Conservation (phyloP, 2,329 filamentous ascomycete species). For the Fulvia fulva region DNA sequence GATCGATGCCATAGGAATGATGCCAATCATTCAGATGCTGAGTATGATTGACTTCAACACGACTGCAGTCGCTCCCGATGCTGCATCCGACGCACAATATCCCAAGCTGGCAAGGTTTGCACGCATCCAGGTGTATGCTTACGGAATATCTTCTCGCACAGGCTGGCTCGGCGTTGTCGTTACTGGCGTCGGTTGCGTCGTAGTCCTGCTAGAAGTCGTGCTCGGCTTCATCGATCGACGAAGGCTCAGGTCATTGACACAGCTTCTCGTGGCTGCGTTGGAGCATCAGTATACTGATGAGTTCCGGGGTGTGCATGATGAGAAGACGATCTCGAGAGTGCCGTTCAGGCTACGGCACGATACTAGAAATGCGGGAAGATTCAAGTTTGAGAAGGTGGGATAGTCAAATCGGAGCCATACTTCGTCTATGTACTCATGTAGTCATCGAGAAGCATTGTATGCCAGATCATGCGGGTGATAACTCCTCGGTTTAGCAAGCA, state of each 20-base stretch:
- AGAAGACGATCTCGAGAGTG: constrained; percentile 16
- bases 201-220: constrained; percentile 20
- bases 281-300: constrained; percentile 22
- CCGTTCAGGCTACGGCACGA: constrained; percentile 18
- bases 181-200: constrained; percentile 11
- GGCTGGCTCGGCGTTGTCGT: constrained; percentile 21
- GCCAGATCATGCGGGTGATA: no score
- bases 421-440: no score
- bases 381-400: constrained; percentile 13
- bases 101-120: constrained; percentile 12
- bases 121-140: constrained; percentile 24
- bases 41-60: constrained; percentile 23
- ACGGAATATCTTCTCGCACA: constrained; percentile 22
- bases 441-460: no score
- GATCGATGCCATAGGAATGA: neutral
- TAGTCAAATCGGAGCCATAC: neutral
- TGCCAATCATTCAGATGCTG: constrained; percentile 19
- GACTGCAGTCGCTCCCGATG: neutral
- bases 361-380: constrained; percentile 11
- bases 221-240: constrained; percentile 18
- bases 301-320: constrained; percentile 19
- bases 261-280: constrained; percentile 26
- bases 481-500: no score
- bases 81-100: neutral
- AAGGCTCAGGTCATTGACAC: constrained; percentile 12